Percentiles rank a stretch among this genome's conserved stretches.
Evolutionary conservation across 345 rosid genomes (phyloP).

Genomic region (Eucalyptus regnans): DNA sequence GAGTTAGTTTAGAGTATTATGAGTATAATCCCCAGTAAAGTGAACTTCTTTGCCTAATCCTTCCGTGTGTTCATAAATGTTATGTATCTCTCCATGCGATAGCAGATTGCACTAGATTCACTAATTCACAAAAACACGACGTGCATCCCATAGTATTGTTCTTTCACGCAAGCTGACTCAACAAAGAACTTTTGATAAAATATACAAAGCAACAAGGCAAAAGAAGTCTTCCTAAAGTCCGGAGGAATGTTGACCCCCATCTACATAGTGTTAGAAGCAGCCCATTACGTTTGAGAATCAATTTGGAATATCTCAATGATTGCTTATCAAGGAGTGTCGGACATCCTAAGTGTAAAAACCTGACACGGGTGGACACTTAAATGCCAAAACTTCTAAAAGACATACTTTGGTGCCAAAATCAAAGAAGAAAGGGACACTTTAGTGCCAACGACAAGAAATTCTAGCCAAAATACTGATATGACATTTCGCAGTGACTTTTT

Average conservation of each 20-base stretch:
- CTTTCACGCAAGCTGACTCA: not conserved
- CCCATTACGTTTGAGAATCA: too few relatives aligned
- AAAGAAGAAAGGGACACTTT: too few relatives aligned
- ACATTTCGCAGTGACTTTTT: too few relatives aligned
- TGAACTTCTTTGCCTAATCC: not conserved
- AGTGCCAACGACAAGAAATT: rapidly evolving
- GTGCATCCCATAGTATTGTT: not conserved
- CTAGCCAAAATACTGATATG: rapidly evolving
- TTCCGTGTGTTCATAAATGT: not conserved
- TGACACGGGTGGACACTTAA: rapidly evolving
- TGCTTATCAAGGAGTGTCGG: too few relatives aligned
- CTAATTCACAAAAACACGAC: not conserved
- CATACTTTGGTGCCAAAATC: too few relatives aligned
- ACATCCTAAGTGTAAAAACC: too few relatives aligned
- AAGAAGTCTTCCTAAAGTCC: not conserved
- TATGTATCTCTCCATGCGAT: not conserved
- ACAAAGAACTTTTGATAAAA: not conserved
- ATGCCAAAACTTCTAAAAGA: too few relatives aligned
- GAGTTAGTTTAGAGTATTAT: not conserved
- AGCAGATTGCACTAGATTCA: not conserved
- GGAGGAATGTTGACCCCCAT: too few relatives aligned
- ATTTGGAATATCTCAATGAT: too few relatives aligned
- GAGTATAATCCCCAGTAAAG: not conserved
- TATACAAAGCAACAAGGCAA: not conserved
- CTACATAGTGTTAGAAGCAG: too few relatives aligned